Conservation (phyloP, 208 protist species). For the Borovskyia barvae region DNA sequence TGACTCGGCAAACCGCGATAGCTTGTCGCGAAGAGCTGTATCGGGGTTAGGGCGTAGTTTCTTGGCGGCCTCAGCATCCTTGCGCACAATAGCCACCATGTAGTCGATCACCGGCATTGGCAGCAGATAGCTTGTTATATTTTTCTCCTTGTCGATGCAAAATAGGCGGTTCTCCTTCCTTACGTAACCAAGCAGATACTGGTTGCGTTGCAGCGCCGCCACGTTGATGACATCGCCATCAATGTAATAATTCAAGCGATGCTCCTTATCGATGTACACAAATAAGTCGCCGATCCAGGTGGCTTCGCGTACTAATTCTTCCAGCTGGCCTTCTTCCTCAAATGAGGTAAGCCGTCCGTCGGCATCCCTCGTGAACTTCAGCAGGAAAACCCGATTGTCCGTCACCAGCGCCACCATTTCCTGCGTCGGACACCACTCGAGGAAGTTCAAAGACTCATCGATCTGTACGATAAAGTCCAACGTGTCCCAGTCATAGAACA, state of each 20-base stretch:
- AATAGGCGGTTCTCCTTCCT: slow-evolving; percentile 94
- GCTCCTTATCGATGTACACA: slow-evolving; percentile 93
- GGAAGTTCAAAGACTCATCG: slow-evolving; percentile 88
- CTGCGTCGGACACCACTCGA: slow-evolving; percentile 93
- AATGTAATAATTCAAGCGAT: slow-evolving; percentile 97
- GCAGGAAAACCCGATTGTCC: slow-evolving; percentile 91
- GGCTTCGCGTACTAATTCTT: slow-evolving; percentile 90
- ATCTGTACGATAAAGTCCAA: slow-evolving; percentile 93
- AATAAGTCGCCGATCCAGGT: slow-evolving; percentile 97
- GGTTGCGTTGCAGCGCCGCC: slow-evolving; percentile 87
- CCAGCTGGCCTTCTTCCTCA: slow-evolving; percentile 92
- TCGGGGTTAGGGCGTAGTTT: slow-evolving; percentile 85
- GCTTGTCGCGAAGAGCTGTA: slow-evolving; percentile 65
- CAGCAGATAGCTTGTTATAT: slow-evolving; percentile 92
- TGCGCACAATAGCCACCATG: slow-evolving; percentile 95
- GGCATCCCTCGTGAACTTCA: slow-evolving; percentile 92
- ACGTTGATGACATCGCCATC: slow-evolving; percentile 94
- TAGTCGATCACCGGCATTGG: slow-evolving; percentile 95
- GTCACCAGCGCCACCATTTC: slow-evolving; percentile 89
- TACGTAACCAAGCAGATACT: slow-evolving; percentile 95
- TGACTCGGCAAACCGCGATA: slow-evolving; percentile 95
- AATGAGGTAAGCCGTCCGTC: slow-evolving; percentile 97
- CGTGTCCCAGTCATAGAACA: slow-evolving; percentile 98
- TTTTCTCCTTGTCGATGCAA: slow-evolving; percentile 94
- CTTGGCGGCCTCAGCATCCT: slow-evolving; percentile 92